phyloP scores from a whole-genome alignment of 306 rosid species.

The Corylus heterophylla region DNA sequence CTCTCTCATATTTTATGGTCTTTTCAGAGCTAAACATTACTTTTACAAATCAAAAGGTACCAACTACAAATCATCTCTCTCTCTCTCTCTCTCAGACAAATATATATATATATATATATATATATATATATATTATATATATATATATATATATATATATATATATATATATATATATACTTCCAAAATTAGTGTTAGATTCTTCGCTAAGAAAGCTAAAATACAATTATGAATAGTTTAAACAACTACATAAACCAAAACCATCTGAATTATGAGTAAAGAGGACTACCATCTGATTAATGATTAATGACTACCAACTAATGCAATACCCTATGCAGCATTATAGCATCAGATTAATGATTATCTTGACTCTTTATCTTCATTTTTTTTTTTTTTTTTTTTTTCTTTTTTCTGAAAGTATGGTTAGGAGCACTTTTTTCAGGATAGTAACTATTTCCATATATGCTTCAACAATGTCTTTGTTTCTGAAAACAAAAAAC shows the following conservation, averaged over 20 bases:
- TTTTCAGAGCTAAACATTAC: too few species aligned
- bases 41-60: too few species aligned
- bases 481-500: too few species aligned
- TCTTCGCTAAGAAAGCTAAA: too few species aligned
- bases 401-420: background rate
- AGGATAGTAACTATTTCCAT: background rate
- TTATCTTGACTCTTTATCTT: background rate
- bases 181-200: too few species aligned
- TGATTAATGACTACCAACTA: too few species aligned
- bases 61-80: background rate
- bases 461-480: background rate
- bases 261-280: background rate
- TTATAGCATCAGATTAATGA: background rate
- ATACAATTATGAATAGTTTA: too few species aligned
- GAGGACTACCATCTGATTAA: background rate
- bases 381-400: background rate
- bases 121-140: too few species aligned
- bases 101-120: too few species aligned
- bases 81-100: background rate
- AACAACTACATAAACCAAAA: background rate
- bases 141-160: too few species aligned
- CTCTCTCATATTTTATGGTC: too few species aligned
- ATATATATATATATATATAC: too few species aligned
- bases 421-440: background rate
- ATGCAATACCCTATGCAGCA: background rate